phyloP scores from a whole-genome alignment of 495 filamentous ascomycete genomes.

The Aspergillus affinis region DNA sequence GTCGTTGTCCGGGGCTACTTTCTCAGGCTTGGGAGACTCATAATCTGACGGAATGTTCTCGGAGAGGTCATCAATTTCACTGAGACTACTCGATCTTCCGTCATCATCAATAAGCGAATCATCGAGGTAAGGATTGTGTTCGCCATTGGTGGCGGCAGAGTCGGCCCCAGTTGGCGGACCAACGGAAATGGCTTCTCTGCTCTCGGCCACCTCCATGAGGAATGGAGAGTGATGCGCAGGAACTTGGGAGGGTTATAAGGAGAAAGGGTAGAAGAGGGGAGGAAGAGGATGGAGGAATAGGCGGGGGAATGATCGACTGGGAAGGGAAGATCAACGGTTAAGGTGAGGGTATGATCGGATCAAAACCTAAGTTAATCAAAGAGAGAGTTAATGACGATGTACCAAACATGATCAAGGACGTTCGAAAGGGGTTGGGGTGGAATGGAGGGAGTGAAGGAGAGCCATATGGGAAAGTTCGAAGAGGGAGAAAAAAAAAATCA shows the following conservation, averaged over 20 bases:
- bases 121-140: slow-evolving; percentile 39
- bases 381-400: slow-evolving; percentile 6
- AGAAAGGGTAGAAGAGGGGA: slow-evolving; percentile 2
- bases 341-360: slow-evolving; percentile 8
- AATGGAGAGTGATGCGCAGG: slow-evolving; percentile 26
- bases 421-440: background rate
- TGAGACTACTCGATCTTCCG: slow-evolving; percentile 71
- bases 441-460: background rate
- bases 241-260: background rate
- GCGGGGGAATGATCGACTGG: slow-evolving; percentile 2
- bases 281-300: slow-evolving; percentile 1
- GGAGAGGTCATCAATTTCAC: slow-evolving; percentile 81
- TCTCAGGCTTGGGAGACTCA: slow-evolving; percentile 45
- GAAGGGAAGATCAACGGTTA: slow-evolving; percentile 10
- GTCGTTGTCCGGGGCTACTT: slow-evolving; percentile 61
- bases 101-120: slow-evolving; percentile 44
- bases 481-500: slow-evolving; percentile 6
- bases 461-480: background rate
- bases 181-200: slow-evolving; percentile 39
- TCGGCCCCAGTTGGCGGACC: slow-evolving; percentile 36
- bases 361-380: slow-evolving; percentile 7
- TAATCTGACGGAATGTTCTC: slow-evolving; percentile 61
- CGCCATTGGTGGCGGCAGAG: slow-evolving; percentile 38
- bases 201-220: slow-evolving; percentile 46
- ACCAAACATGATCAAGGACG: background rate